Base-by-base conservation (phyloP, 129 eudicot species). In the Centrapalus pauciflorus region DNA sequence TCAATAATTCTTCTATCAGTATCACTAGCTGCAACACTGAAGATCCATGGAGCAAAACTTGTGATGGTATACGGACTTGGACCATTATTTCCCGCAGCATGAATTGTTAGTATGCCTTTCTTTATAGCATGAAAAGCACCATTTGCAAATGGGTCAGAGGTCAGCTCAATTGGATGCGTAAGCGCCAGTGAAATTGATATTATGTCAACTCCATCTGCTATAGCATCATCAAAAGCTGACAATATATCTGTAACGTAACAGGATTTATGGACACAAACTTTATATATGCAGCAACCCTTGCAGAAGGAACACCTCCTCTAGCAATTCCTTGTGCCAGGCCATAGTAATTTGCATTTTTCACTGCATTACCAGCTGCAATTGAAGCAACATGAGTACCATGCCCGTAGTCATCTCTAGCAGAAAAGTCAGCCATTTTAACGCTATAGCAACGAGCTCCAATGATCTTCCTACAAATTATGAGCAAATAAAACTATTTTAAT, bases 341-440 rank as follows among this genome's bases (percentile, higher is more conserved):
- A 12, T 51, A 70, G 29, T 67, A 76, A 17, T 68, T 82, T 2
- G 83, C 81, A 10, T 57, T 51, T 11, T 21, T 14, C 4, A 82
- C 81, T 11, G 17, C 12, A 28, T 25, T 74, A 7, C 92, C 88
- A 0, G 88, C 88, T 27, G 73, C 77, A 3, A 64, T 76, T 0
- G 92, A 82, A 20, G 88, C 81, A 7, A 70, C 79, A 34, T 82
- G 92, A 17, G 75, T 51, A 38, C 87, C 94, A 55, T 83, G 88
- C 4, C 88, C 92, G 0, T 0, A 0, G 0, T 4, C 13, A 45
- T 80, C 86, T 56, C 86, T 71, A 7, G 77, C 77, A 3, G 85
- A 33, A 62, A 5, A 3, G 0, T 5, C n/a, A n/a, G n/a, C n/a
- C n/a, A n/a, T n/a, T n/a, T n/a, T n/a, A n/a, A n/a, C 0, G 65